phyloP scores from a whole-genome alignment of 345 rosid genomes.

The Syzygium aqueum region DNA sequence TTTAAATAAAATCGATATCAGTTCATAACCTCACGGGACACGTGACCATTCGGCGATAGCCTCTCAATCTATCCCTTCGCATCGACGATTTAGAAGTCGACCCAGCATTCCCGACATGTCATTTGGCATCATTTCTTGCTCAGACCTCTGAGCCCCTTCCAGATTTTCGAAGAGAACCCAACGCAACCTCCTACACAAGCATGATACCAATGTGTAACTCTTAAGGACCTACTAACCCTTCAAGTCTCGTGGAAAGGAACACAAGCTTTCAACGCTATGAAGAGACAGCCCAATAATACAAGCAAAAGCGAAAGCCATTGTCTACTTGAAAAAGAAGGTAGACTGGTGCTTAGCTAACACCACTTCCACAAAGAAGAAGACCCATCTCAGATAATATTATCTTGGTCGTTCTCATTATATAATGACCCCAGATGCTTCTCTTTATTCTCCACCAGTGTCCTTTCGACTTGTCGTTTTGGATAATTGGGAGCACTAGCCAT shows the following conservation, averaged over 20 bases:
- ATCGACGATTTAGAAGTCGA: not conserved
- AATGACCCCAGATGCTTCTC: not conserved
- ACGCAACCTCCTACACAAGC: not conserved
- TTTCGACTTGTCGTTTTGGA: conserved; percentile 3
- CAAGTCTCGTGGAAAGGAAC: not conserved
- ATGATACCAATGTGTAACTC: not conserved
- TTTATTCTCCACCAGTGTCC: conserved; percentile 10
- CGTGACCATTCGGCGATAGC: not conserved
- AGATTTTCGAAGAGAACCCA: not conserved
- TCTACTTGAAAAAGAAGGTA: not conserved
- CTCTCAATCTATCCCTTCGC: not conserved
- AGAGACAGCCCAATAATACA: not conserved
- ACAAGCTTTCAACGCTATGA: not conserved
- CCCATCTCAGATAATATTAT: not conserved
- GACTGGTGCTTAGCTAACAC: not conserved
- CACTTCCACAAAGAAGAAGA: not conserved
- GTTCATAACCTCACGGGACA: not conserved
- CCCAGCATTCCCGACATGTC: not conserved
- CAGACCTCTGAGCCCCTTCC: not conserved
- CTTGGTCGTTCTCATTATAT: not conserved
- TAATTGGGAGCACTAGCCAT: conserved; percentile 2
- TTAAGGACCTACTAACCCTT: not conserved
- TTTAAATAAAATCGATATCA: not conserved
- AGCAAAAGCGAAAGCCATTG: not conserved
- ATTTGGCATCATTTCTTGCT: not conserved